Percentiles rank a stretch among this genome's conserved stretches.
These are phyloP conservation scores for Protomyces pachydermus DNA, from an alignment of 1,139 yeast genomes.

Conservation along the genomic window DNA sequence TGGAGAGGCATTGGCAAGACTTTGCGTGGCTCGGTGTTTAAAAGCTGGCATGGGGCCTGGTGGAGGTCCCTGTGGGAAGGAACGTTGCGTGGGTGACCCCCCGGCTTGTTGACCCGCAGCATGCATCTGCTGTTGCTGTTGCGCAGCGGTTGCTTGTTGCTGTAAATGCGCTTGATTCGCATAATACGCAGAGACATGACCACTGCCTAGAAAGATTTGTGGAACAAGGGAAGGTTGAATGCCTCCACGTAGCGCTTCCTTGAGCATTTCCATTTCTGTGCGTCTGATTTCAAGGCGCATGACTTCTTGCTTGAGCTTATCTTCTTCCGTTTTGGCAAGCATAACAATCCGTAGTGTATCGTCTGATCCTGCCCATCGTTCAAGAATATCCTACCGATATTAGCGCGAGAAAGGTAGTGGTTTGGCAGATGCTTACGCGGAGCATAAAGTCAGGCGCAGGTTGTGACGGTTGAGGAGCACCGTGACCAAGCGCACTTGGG, in stretches of 20 bases:
- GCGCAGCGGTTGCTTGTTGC: constrained; percentile 1
- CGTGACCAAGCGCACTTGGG: constrained; percentile 26
- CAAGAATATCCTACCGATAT: constrained; percentile 23
- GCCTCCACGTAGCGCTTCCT: constrained; percentile 24
- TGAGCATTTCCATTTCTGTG: constrained; percentile 27
- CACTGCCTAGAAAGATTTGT: constrained; percentile 8
- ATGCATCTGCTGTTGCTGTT: background rate
- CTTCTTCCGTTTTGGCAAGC: constrained; percentile 28
- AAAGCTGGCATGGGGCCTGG: background rate
- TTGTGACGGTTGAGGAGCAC: constrained; percentile 22
- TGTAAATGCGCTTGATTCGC: constrained; percentile 12
- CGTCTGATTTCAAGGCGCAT: constrained; percentile 27
- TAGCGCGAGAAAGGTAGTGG: background rate
- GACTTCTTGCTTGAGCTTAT: constrained; percentile 26
- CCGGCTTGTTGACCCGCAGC: background rate
- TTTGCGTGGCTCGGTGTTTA: background rate
- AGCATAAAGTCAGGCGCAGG: constrained; percentile 28
- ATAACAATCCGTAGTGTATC: constrained; percentile 29
- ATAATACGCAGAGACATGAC: constrained; percentile 2
- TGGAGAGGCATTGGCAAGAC: background rate
- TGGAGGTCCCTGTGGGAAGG: background rate
- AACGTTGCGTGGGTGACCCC: background rate
- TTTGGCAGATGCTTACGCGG: constrained; percentile 9
- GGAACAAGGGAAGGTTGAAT: constrained; percentile 19
- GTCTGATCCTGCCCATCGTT: constrained; percentile 30